Base-by-base conservation (phyloP, 495 filamentous ascomycete genomes). In the Aspergillus asperescens region DNA sequence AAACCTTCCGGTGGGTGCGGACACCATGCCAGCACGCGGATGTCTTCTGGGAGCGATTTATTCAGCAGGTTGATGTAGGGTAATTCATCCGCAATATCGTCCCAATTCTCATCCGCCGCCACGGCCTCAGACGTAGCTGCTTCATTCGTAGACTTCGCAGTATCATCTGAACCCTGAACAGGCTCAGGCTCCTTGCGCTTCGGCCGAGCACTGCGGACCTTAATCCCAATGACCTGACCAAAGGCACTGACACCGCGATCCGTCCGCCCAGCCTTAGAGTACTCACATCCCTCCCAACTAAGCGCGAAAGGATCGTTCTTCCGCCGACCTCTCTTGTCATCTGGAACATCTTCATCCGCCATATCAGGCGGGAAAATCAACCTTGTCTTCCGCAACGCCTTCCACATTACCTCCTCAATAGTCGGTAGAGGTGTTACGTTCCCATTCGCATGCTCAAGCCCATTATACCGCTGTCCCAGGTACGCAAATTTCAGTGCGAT, bases 401-500 rank as follows among this genome's bases (percentile, higher is more conserved):
- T 87, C 87, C 90, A 97, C 39, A 98, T 62, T 62, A 86, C 83
- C 64, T 95, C 91, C 70, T 98, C 93, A 53, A 98, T 83, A 0
- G 89, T 90, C 37, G 91, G 85, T 29, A 86, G 59, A 0, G 82
- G 83, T 12, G 84, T 87, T 0, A 58, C 65, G 52, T 83, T 85
- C 44, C 79, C 79, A 34, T 75, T 71, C 56, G 88, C 82, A 69
- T 88, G 83, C 71, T 97, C 93, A 55, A 90, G 90, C 3, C 93
- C 94, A 69, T 91, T 90, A 64, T 96, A 98, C 48, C 78, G 75
- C 58, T 88, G 86, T 28, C 93, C 93, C 15, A 97, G 75, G 71
- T 98, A 98, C 38, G 93, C 90, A 34, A 97, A 82, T 62, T 96
- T 97, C 22, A 98, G 75, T 16, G 94, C 93, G 35, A 98, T 86